phyloP scores from a whole-genome alignment of 1,284 basidiomycete species.

The Trametes pubescens region DNA sequence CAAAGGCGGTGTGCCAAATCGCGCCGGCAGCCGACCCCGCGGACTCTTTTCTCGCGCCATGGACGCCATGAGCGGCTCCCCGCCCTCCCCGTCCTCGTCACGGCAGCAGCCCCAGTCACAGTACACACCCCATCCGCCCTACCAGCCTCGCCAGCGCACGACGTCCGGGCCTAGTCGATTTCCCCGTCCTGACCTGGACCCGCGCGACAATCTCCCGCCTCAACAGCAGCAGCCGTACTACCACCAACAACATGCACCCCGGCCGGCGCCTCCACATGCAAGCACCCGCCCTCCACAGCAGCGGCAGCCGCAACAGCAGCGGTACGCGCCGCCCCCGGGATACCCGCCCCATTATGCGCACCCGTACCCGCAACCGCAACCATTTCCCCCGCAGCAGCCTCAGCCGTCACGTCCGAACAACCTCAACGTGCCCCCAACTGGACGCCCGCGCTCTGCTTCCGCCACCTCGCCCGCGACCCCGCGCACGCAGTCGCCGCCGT shows the following conservation, averaged over 20 bases:
- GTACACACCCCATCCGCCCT: slow-evolving; percentile 31
- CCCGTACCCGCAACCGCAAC: slow-evolving; percentile 6
- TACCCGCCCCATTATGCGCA: slow-evolving; percentile 16
- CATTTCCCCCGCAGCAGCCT: slow-evolving; percentile 9
- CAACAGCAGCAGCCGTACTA: slow-evolving; percentile 11
- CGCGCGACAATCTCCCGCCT: slow-evolving; percentile 23
- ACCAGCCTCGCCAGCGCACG: slow-evolving; percentile 42
- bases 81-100: slow-evolving; percentile 32
- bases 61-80: slow-evolving; percentile 46
- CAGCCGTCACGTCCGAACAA: slow-evolving; percentile 24
- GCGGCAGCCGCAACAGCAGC: slow-evolving; percentile 19
- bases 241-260: slow-evolving; percentile 7
- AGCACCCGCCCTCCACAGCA: slow-evolving; percentile 9
- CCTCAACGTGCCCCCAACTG: slow-evolving; percentile 38
- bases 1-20: slow-evolving; percentile 69
- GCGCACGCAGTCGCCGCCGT: slow-evolving; percentile 35
- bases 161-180: slow-evolving; percentile 44
- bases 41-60: slow-evolving; percentile 61
- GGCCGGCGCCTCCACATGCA: background rate
- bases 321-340: slow-evolving; percentile 28
- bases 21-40: slow-evolving; percentile 52
- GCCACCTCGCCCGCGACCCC: slow-evolving; percentile 37
- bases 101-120: slow-evolving; percentile 23
- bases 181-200: slow-evolving; percentile 52
- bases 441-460: slow-evolving; percentile 48